These are phyloP conservation scores for Termitomyces sp. DNA, from an alignment of 768 basidiomycete genomes.

Conservation along the genomic window DNA sequence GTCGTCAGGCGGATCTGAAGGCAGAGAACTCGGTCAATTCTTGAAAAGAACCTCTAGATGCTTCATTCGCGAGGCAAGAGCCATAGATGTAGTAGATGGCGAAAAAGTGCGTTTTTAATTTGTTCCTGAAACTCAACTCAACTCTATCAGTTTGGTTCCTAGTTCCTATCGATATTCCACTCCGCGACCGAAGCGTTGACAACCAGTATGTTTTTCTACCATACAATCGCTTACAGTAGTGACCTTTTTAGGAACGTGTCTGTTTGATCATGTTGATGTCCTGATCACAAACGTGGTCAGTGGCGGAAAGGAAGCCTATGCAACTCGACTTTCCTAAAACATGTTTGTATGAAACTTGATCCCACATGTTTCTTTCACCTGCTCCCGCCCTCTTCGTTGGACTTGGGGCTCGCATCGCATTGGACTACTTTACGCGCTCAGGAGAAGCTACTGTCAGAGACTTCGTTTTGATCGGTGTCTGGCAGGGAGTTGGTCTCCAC, in stretches of 20 bases:
- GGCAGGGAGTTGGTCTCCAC: conserved; percentile 75
- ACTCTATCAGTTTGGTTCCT: too few species aligned
- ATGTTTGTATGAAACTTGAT: neutral
- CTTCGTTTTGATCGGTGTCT: conserved; percentile 63
- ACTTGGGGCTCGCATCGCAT: conserved; percentile 66
- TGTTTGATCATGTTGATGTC: neutral
- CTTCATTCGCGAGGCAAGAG: too few species aligned
- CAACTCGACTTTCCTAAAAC: neutral
- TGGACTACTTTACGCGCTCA: conserved; percentile 53
- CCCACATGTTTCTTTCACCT: conserved; percentile 38
- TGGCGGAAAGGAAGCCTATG: neutral
- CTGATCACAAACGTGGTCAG: neutral
- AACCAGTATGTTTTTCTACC: too few species aligned
- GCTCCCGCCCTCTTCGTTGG: conserved; percentile 71
- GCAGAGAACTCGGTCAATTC: too few species aligned
- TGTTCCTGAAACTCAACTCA: too few species aligned
- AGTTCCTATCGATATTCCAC: too few species aligned
- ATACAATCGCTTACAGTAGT: too few species aligned
- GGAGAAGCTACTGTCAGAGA: conserved; percentile 49
- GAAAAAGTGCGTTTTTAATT: too few species aligned
- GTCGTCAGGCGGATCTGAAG: too few species aligned
- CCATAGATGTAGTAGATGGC: too few species aligned
- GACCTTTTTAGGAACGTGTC: neutral
- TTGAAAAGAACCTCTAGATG: too few species aligned
- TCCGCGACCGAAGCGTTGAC: too few species aligned